These are phyloP conservation scores for Aspergillus saccharolyticus DNA, from an alignment of 495 filamentous ascomycete species.

Conservation along the genomic window DNA sequence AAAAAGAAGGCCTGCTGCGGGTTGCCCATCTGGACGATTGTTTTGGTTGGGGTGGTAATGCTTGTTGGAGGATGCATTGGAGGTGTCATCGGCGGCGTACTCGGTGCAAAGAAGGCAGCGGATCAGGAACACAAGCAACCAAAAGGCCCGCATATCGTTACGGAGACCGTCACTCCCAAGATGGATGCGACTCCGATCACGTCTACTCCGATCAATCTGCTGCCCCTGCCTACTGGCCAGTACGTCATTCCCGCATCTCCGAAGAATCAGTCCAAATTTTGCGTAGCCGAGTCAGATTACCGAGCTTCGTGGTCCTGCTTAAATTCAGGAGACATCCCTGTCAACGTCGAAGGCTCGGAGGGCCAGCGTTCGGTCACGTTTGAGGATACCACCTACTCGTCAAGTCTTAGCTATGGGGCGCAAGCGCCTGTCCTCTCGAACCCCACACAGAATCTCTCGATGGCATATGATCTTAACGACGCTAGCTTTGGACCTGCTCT, in stretches of 20 bases:
- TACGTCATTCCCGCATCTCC: constrained; percentile 57
- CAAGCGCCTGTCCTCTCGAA: constrained; percentile 58
- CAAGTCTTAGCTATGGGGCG: constrained; percentile 61
- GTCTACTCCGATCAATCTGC: constrained; percentile 52
- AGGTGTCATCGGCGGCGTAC: constrained; percentile 57
- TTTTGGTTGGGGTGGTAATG: constrained; percentile 50
- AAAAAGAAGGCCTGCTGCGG: constrained; percentile 57
- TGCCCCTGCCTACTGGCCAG: constrained; percentile 57
- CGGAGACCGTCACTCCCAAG: constrained; percentile 49
- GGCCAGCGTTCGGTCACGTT: constrained; percentile 26
- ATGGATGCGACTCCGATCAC: constrained; percentile 62
- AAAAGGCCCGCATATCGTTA: constrained; percentile 38
- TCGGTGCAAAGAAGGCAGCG: constrained; percentile 38
- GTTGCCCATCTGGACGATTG: constrained; percentile 64
- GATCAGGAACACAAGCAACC: constrained; percentile 21
- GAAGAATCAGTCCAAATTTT: constrained; percentile 57
- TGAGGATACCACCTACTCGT: constrained; percentile 24
- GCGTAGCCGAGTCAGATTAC: constrained; percentile 57
- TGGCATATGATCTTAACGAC: constrained; percentile 63
- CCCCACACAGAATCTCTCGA: constrained; percentile 44
- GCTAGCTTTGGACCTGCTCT: constrained; percentile 64
- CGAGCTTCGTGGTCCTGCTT: constrained; percentile 66
- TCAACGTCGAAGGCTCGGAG: constrained; percentile 28
- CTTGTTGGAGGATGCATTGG: constrained; percentile 52
- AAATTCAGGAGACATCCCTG: constrained; percentile 33